Evolutionary conservation across 345 rosid species (phyloP).

Genomic region (Tarenaya hassleriana): DNA sequence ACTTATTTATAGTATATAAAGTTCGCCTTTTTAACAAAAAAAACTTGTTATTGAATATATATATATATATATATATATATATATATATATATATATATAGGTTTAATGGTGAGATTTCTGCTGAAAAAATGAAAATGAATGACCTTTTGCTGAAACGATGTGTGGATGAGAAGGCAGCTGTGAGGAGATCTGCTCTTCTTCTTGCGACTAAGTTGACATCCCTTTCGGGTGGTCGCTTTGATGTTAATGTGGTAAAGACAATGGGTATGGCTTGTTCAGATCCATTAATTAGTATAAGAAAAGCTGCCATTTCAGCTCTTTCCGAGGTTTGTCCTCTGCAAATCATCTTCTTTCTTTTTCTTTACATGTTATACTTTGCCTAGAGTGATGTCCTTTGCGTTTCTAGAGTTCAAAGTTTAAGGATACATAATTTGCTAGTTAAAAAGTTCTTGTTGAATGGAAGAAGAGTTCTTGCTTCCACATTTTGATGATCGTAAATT

Average conservation of each 20-base stretch:
- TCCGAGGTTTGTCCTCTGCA: conserved; percentile 60
- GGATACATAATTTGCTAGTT: conserved; percentile 1
- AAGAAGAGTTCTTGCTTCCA: conserved; percentile 9
- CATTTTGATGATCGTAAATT: conserved; percentile 1
- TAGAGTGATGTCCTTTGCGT: conserved; percentile 8
- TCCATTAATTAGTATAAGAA: conserved; percentile 87
- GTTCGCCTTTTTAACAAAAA: too few relatives aligned
- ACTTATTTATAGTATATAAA: too few relatives aligned
- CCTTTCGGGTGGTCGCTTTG: conserved; percentile 58
- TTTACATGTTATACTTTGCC: neutral
- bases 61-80: too few relatives aligned
- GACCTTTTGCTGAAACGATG: conserved; percentile 63
- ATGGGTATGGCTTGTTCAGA: conserved; percentile 91
- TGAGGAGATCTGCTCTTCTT: conserved; percentile 72
- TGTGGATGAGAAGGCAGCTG: conserved; percentile 83
- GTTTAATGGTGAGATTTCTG: conserved; percentile 31
- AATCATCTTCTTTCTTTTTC: conserved; percentile 10
- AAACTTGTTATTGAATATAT: too few relatives aligned
- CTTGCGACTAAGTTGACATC: conserved; percentile 61
- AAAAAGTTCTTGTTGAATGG: neutral
- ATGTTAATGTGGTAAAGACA: conserved; percentile 56
- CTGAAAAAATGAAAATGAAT: conserved; percentile 31
- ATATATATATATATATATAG: too few relatives aligned
- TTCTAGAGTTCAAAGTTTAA: conserved; percentile 8
- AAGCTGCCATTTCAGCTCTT: conserved; percentile 77